Base-by-base conservation (phyloP, 495 filamentous ascomycete genomes). In the Ramalina peruviana region DNA sequence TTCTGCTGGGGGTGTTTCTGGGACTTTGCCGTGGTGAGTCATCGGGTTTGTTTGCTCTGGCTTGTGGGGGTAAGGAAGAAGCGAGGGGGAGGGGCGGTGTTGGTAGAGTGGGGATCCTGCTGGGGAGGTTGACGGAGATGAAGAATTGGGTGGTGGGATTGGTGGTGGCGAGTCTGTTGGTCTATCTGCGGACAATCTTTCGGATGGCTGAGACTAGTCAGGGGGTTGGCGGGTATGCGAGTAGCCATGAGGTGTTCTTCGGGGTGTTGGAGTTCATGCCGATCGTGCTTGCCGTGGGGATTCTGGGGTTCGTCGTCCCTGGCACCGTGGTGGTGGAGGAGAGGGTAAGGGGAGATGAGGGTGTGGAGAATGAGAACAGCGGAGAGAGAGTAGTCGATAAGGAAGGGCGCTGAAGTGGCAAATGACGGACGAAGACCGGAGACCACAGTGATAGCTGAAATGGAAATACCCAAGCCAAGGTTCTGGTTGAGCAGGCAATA, bases 171-270 rank as follows among this genome's bases (percentile, higher is more conserved):
- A 69, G 69, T 3, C 23, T 77, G 23, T 59, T 76, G 52, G 59
- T 80, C 2, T 77, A 72, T 58, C 46, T 78, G 51, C 55, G 76
- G 19, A 78, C 72, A 3, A 61, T 60, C 25, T 79, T 78, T 49
- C 63, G 75, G 52, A 60, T 80, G 39, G 73, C 72, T 6, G 75
- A 79, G 62, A 76, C 73, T 2, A 65, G 70, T 0, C 56, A 77
- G 56, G 73, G 76, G 0, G 54, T 79, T 0, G 57, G 58, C 38
- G 63, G 67, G n/a, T 59, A 65, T 26, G 53, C 76, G 45, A 63
- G 60, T 33, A 64, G 64, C 0, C 63, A 70, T 54, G 74, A 76
- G 57, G 64, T 65, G 2, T 75, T 62, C 49, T 76, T 77, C 60
- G 74, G 70, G 17, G 65, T 61, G 36, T 57, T 76, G 50, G 73